Base-by-base conservation (phyloP, 2,329 filamentous ascomycete genomes). In the Chaetomium strumarium region DNA sequence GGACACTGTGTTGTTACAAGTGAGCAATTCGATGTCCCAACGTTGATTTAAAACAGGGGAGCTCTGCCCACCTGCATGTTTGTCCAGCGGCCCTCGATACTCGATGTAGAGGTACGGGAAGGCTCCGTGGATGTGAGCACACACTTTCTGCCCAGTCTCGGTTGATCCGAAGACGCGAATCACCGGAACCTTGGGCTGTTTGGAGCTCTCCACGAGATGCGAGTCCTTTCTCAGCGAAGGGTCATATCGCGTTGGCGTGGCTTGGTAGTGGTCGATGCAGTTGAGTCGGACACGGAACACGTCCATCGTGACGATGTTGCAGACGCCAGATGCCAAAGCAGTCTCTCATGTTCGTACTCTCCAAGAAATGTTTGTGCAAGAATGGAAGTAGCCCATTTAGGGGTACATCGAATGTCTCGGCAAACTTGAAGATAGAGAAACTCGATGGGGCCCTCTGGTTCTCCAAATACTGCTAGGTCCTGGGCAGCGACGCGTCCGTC, bases 61-160 rank as follows among this genome's bases (percentile, higher is more conserved):
- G 6, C n/a, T 11, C 5, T 13, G 55, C 80, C 66, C 69, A 91
- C 88, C 86, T 67, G 84, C 78, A 57, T 86, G 78, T 10, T 77
- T 74, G 38, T 76, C 76, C 55, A 93, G 68, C 60, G 79, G 79
- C 19, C 88, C 90, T 44, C 78, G 75, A 67, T 96, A 96, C 67
- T 92, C 86, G 51, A 99, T 76, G 66, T 90, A 97, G n/a, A 97
- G 74, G 66, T 99, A 99, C 1, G 93, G 93, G 63, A 99, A 91
- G 19, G 89, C 90, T 55, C 95, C 93, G 69, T 97, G 93, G 51
- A 99, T 83, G 72, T 99, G 93, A 30, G 89, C 89, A 72, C 93
- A 96, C 14, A 96, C 90, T 66, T 95, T 96, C 70, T 97, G 91
- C 0, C 93, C 93, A 0, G 90, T 93, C 67, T 95, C 90, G 1